Evolutionary conservation across 139 green algal species (phyloP).

Genomic region (Tetraselmis striata): DNA sequence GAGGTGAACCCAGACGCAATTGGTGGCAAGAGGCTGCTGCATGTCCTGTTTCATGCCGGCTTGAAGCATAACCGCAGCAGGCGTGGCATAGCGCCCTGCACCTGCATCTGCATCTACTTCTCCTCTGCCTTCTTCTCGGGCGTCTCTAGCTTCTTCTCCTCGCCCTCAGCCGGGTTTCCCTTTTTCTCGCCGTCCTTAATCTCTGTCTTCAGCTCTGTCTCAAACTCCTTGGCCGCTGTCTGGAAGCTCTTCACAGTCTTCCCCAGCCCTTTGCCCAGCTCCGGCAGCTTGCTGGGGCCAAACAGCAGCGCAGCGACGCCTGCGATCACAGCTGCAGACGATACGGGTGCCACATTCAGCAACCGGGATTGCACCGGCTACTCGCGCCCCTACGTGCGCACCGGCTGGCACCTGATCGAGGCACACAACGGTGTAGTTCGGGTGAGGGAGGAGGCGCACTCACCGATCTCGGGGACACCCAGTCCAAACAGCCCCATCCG

Average conservation of each 20-base stretch:
- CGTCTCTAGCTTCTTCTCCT: slow-evolving; percentile 3
- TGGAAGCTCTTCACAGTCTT: slow-evolving; percentile 93
- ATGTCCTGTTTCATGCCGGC: no score
- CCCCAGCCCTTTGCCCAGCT: slow-evolving; percentile 84
- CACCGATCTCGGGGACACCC: background rate
- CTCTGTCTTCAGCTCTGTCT: slow-evolving; percentile 46
- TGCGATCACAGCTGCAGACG: background rate
- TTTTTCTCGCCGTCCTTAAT: slow-evolving; percentile 24
- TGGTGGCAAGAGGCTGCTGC: no score
- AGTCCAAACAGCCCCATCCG: background rate
- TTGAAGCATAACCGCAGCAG: no score
- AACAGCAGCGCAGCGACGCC: background rate
- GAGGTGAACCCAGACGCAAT: no score
- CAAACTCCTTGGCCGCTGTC: slow-evolving; percentile 58
- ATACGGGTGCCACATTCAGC: no score
- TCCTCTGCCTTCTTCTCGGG: slow-evolving; percentile 3
- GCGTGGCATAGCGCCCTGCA: no score
- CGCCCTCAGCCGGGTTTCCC: background rate
- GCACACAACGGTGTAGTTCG: no score
- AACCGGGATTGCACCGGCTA: no score
- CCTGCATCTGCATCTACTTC: no score
- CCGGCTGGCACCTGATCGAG: no score
- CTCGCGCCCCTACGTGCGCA: no score
- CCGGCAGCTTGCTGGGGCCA: slow-evolving; percentile 83
- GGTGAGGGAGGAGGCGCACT: no score